phyloP scores from a whole-genome alignment of 371 early-diverging fungal species.

The Haplosporangium sp. region DNA sequence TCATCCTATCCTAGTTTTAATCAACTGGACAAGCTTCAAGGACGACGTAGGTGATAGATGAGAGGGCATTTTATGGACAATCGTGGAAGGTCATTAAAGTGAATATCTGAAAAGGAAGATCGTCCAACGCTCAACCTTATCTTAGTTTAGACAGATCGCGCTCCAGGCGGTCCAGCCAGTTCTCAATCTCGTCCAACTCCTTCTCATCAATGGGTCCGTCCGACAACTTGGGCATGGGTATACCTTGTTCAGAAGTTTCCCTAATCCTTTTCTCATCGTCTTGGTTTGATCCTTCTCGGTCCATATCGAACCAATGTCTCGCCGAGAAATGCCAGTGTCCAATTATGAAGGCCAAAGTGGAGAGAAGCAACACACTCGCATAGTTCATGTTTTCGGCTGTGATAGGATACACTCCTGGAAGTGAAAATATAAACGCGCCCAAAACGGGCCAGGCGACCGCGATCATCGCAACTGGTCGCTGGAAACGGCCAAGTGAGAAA shows the following conservation, averaged over 20 bases:
- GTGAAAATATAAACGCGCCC: slow-evolving; percentile 19
- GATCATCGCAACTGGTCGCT: slow-evolving; percentile 11
- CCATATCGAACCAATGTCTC: slow-evolving; percentile 22
- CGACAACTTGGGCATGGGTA: neutral
- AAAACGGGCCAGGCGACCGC: slow-evolving; percentile 17
- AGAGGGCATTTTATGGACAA: neutral
- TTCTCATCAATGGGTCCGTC: slow-evolving; percentile 1
- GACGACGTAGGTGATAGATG: too few species aligned
- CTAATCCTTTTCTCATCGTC: neutral
- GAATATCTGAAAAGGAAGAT: neutral
- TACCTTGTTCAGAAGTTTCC: neutral
- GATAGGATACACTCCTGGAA: slow-evolving; percentile 25
- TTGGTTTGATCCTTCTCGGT: neutral
- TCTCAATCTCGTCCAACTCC: slow-evolving; percentile 44
- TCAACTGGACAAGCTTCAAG: too few species aligned
- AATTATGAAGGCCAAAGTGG: slow-evolving; percentile 14
- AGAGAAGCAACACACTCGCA: slow-evolving; percentile 17
- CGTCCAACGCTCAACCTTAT: neutral
- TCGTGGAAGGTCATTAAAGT: neutral
- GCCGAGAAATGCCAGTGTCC: slow-evolving; percentile 39
- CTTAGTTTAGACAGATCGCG: slow-evolving; percentile 19
- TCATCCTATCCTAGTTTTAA: too few species aligned
- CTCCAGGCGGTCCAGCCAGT: slow-evolving; percentile 37
- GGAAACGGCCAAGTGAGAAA: slow-evolving; percentile 22
- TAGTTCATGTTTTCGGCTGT: slow-evolving; percentile 40